Evolutionary conservation across 176 grass and related monocot species (phyloP), one percentile per base, ranked within the genome.

Genomic region (Carex pumila): DNA sequence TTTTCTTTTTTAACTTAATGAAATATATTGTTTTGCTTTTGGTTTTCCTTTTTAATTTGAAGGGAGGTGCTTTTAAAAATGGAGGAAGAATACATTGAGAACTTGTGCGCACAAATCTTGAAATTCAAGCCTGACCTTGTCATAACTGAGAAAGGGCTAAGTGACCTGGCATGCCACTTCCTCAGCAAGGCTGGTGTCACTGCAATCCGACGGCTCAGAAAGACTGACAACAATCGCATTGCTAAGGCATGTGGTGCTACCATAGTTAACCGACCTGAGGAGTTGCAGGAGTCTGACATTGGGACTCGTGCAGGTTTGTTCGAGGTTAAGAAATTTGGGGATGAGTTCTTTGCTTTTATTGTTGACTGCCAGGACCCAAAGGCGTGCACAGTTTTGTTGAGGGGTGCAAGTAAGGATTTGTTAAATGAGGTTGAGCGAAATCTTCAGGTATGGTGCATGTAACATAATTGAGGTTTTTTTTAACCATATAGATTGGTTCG

Each of bases 71-170:
- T 99, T 76, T 84, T 99, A 69, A 92, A 95, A 87, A 86, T 99
- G 93, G 96, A 99, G 85, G 96, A 99, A 69, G 96, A 99, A 84
- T 99, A 94, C 87, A 99, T 99, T 86, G 87, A 95, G 83, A 94
- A 94, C 45, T 63, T 95, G 0, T 99, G 96, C 0, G 89, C 84
- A 29, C 93, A 99, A 70, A 92, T 99, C 82, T 68, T 99, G 68
- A 99, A 99, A 80, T 99, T 99, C 71, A 95, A 99, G 81, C 96
- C 96, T 62, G 96, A 95, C 66, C 88, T 99, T 22, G 93, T 99
- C 30, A 85, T 99, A 54, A 99, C 96, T 12, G 93, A 99, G 83
- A 95, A 99, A 88, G 96, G 96, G 13, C 89, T 99, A 30, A 95
- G 91, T 61, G 96, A 99, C 82, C 89, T 99, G 31, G 96, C 96